Conservation (phyloP, 1,139 yeast species). For the Geotrichum fermentans region DNA sequence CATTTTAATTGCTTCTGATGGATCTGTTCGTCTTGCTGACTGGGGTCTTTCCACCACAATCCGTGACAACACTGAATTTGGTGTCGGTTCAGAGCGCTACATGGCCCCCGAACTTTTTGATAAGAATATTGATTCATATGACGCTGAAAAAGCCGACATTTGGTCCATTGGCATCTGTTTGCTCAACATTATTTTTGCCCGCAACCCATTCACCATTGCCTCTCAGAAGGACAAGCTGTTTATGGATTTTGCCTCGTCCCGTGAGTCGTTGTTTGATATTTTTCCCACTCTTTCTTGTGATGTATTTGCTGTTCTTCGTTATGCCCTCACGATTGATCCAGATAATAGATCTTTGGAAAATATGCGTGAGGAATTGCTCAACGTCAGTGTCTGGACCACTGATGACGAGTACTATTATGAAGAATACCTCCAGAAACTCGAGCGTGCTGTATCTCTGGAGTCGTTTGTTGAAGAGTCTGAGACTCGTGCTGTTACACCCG, state of each 20-base stretch:
- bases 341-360: constrained; percentile 63
- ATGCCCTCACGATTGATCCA: constrained; percentile 80
- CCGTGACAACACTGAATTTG: constrained; percentile 65
- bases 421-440: constrained; percentile 31
- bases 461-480: constrained; percentile 1
- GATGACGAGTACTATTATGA: constrained; percentile 69
- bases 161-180: constrained; percentile 92
- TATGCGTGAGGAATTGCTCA: constrained; percentile 56
- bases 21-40: constrained; percentile 75
- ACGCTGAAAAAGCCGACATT: constrained; percentile 81
- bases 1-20: constrained; percentile 63
- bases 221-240: constrained; percentile 79
- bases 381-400: constrained; percentile 66
- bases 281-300: constrained; percentile 87
- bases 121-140: constrained; percentile 52
- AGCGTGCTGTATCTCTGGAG: constrained; percentile 8
- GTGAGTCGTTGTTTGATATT: constrained; percentile 88
- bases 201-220: constrained; percentile 83
- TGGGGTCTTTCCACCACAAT: constrained; percentile 86
- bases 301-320: constrained; percentile 73
- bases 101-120: constrained; percentile 90
- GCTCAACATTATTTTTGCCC: constrained; percentile 79
- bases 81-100: constrained; percentile 89
- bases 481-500: neutral
- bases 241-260: constrained; percentile 76